Evolutionary conservation across 805 yeast species (phyloP).

Genomic region (Danielia reshetovae): DNA sequence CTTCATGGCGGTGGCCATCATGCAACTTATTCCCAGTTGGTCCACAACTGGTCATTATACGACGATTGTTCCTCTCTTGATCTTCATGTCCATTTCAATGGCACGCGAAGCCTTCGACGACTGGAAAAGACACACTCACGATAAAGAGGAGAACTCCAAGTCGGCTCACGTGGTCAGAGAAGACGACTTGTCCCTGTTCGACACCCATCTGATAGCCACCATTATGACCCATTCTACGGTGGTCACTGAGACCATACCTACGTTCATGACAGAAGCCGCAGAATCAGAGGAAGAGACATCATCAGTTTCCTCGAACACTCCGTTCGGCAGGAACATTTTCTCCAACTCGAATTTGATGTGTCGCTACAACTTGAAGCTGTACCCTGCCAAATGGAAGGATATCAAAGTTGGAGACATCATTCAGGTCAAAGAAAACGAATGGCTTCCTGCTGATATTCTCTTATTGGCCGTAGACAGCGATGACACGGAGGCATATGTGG

Average conservation of each 20-base stretch:
- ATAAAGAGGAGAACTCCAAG: conserved; percentile 73
- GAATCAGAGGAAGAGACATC: conserved; percentile 1
- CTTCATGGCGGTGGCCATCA: conserved; percentile 81
- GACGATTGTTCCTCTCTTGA: conserved; percentile 81
- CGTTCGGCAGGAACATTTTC: conserved; percentile 7
- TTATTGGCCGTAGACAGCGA: conserved; percentile 59
- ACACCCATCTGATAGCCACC: conserved; percentile 36
- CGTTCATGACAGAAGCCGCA: conserved; percentile 1
- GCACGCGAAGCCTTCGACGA: conserved; percentile 94
- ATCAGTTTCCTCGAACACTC: background rate
- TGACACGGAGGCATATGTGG: conserved; percentile 70
- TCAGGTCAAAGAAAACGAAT: conserved; percentile 70
- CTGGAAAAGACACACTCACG: conserved; percentile 79
- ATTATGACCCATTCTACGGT: no score
- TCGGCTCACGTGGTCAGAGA: conserved; percentile 28
- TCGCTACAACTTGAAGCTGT: conserved; percentile 33
- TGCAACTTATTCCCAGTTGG: conserved; percentile 97
- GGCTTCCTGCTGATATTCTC: conserved; percentile 91
- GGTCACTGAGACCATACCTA: conserved; percentile 34
- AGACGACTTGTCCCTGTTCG: conserved; percentile 25
- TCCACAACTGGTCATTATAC: conserved; percentile 95
- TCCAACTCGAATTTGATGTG: conserved; percentile 10
- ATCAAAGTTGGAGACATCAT: conserved; percentile 86
- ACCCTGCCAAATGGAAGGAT: conserved; percentile 59
- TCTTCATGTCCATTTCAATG: conserved; percentile 86